Evolutionary conservation across 495 filamentous ascomycete species (phyloP).

Genomic region (Pyrenula massariospora): DNA sequence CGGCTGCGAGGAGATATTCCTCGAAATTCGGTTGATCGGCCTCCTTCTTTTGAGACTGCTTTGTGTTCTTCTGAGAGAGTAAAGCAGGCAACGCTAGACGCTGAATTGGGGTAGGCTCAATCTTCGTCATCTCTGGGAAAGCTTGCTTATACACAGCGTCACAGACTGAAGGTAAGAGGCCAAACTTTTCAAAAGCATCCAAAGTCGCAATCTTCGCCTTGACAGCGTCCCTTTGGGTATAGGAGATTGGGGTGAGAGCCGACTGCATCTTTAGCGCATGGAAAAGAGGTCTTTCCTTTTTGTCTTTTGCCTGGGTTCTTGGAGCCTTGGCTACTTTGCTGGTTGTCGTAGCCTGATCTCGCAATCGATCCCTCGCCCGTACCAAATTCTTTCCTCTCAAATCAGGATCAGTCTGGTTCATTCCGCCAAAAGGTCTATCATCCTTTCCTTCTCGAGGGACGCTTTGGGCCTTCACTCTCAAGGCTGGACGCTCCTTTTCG

Average conservation of each 20-base stretch:
- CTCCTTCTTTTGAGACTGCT: conserved; percentile 11
- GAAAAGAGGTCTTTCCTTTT: conserved; percentile 38
- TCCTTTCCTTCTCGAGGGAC: conserved; percentile 21
- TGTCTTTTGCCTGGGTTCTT: conserved; percentile 20
- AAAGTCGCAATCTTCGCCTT: conserved; percentile 58
- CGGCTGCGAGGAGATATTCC: conserved; percentile 81
- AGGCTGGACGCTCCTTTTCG: conserved; percentile 9
- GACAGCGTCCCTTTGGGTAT: conserved; percentile 53
- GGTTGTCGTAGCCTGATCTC: conserved; percentile 3
- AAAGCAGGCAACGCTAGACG: conserved; percentile 74
- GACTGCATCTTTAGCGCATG: conserved; percentile 95
- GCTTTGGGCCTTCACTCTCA: neutral
- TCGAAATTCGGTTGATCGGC: conserved; percentile 34
- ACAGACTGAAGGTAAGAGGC: conserved; percentile 59
- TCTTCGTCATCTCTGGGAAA: conserved; percentile 55
- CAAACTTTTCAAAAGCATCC: conserved; percentile 69
- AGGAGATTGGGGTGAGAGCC: conserved; percentile 59
- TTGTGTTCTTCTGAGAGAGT: conserved; percentile 26
- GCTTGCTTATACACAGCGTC: conserved; percentile 60
- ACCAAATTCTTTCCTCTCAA: conserved; percentile 28
- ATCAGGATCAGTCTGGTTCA: conserved; percentile 67
- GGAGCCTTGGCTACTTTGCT: conserved; percentile 12
- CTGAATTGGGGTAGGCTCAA: conserved; percentile 80
- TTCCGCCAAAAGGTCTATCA: conserved; percentile 47
- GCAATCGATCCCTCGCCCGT: conserved; percentile 10